A percentile compares a stretch with the other conserved stretches of the same genome.
These are phyloP conservation scores for Sugiyamaella mastotermitis DNA, from an alignment of 805 yeast species.

Conservation along the genomic window DNA sequence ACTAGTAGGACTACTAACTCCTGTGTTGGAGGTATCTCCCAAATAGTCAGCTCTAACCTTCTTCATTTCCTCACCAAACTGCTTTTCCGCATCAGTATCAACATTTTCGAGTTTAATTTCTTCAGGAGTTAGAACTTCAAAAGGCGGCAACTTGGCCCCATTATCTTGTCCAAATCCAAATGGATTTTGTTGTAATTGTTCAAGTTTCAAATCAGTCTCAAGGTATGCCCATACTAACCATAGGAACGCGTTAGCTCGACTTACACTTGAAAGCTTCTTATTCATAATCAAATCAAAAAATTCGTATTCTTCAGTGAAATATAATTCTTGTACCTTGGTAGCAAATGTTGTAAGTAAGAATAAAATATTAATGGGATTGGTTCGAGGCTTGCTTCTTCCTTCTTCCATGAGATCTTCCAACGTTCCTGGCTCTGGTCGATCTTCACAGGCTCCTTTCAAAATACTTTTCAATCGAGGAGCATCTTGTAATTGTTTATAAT, in stretches of 20 bases:
- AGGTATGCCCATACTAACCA: slow-evolving; percentile 80
- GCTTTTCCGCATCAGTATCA: slow-evolving; percentile 39
- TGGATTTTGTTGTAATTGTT: slow-evolving; percentile 50
- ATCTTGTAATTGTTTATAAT: slow-evolving; percentile 81
- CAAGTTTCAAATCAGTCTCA: slow-evolving; percentile 60
- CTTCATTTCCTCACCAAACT: slow-evolving; percentile 38
- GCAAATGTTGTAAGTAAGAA: slow-evolving; percentile 63
- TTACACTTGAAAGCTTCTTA: slow-evolving; percentile 50
- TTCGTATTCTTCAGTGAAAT: slow-evolving; percentile 36
- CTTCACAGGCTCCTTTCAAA: slow-evolving; percentile 79
- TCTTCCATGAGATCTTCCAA: slow-evolving; percentile 40
- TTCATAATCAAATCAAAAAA: slow-evolving; percentile 73
- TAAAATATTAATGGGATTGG: slow-evolving; percentile 70
- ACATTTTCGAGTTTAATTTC: slow-evolving; percentile 34
- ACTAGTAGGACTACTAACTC: neutral
- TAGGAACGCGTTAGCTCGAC: slow-evolving; percentile 65
- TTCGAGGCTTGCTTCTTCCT: slow-evolving; percentile 32
- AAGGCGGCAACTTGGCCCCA: slow-evolving; percentile 38
- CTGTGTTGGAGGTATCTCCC: neutral
- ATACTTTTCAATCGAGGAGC: slow-evolving; percentile 91
- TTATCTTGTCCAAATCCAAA: slow-evolving; percentile 36
- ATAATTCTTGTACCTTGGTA: slow-evolving; percentile 44
- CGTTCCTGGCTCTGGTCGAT: slow-evolving; percentile 43
- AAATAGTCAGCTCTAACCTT: slow-evolving; percentile 34
- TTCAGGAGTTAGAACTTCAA: slow-evolving; percentile 25